Conservation (phyloP, 2,329 filamentous ascomycete genomes). For the Fusarium hostae region DNA sequence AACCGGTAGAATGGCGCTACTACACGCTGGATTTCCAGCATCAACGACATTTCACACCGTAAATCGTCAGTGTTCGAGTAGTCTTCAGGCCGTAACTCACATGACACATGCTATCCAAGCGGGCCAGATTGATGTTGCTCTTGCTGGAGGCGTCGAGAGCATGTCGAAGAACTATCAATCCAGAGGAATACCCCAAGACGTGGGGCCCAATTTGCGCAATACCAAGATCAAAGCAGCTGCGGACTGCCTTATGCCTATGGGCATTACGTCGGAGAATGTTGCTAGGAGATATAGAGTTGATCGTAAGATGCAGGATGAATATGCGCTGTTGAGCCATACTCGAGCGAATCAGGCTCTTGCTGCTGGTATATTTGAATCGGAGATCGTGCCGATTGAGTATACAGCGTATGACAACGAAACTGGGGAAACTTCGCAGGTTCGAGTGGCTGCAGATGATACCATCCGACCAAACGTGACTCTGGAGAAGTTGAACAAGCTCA, state of each 20-base stretch:
- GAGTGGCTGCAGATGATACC: conserved; percentile 69
- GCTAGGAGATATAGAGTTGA: conserved; percentile 78
- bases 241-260: conserved; percentile 96
- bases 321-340: conserved; percentile 77
- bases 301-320: conserved; percentile 81
- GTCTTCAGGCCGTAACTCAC: conserved; percentile 79
- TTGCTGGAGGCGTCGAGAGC: conserved; percentile 92
- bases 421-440: conserved; percentile 65
- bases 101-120: conserved; percentile 79
- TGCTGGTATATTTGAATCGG: conserved; percentile 74
- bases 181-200: conserved; percentile 79
- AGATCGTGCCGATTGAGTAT: conserved; percentile 76
- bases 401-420: background rate
- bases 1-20: conserved; percentile 87
- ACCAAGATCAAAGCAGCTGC: conserved; percentile 73
- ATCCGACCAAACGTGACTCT: conserved; percentile 58
- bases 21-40: conserved; percentile 79
- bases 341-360: conserved; percentile 76
- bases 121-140: conserved; percentile 76
- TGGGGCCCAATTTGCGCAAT: conserved; percentile 77
- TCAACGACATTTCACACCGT: conserved; percentile 83
- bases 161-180: conserved; percentile 91
- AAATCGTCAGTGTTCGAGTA: conserved; percentile 87
- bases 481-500: conserved; percentile 79
- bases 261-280: conserved; percentile 90